These are phyloP conservation scores for Botryobasidium botryosum DNA, from an alignment of 768 basidiomycete genomes.

Conservation along the genomic window DNA sequence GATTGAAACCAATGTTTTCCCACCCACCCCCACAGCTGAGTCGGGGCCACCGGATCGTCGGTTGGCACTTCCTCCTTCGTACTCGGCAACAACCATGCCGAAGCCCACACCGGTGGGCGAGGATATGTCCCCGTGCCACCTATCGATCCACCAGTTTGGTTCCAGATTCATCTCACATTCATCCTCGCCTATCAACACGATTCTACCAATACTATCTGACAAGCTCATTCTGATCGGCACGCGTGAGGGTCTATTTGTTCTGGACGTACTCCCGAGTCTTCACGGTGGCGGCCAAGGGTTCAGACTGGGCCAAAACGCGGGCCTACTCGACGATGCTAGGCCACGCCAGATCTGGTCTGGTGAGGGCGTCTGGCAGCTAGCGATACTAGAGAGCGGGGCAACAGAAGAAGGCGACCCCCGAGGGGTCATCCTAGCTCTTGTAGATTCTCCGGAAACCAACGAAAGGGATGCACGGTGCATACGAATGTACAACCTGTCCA, in stretches of 20 bases:
- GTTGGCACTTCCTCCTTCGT: no score
- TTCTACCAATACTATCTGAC: slow-evolving; percentile 52
- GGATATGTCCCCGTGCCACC: slow-evolving; percentile 32
- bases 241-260: slow-evolving; percentile 60
- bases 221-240: slow-evolving; percentile 61
- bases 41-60: no score
- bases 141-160: slow-evolving; percentile 61
- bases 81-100: no score
- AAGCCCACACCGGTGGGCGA: slow-evolving; percentile 11
- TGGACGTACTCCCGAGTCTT: slow-evolving; percentile 59
- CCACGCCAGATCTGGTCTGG: slow-evolving; percentile 55
- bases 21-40: no score
- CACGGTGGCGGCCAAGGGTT: slow-evolving; percentile 26
- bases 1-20: no score
- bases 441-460: slow-evolving; percentile 32
- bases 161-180: slow-evolving; percentile 75
- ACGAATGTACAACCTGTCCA: slow-evolving; percentile 72
- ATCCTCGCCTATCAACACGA: slow-evolving; percentile 52
- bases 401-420: slow-evolving; percentile 42
- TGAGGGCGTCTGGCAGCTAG: slow-evolving; percentile 65
- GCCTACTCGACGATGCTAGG: slow-evolving; percentile 54
- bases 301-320: slow-evolving; percentile 24
- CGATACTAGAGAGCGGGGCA: slow-evolving; percentile 45
- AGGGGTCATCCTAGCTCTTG: slow-evolving; percentile 62
- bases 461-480: slow-evolving; percentile 39